Evolutionary conservation across 805 yeast genomes (phyloP).

Genomic region (Spathaspora hagerdaliae): DNA sequence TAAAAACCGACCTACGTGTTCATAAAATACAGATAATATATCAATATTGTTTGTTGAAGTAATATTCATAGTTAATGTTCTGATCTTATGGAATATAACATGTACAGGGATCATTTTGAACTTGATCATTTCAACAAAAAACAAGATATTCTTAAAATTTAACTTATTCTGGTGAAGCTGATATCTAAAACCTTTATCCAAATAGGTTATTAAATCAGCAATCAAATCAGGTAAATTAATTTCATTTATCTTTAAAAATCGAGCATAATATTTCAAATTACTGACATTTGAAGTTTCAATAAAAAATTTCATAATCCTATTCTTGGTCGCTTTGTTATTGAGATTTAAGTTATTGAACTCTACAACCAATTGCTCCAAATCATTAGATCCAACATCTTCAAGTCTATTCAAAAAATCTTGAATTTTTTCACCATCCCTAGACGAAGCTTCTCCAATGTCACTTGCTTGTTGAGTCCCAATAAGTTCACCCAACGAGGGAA

Average conservation of each 20-base stretch:
- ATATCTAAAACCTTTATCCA: conserved; percentile 59
- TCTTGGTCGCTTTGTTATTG: conserved; percentile 69
- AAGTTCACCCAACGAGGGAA: conserved; percentile 41
- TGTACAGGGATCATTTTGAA: conserved; percentile 71
- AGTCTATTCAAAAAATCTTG: conserved; percentile 40
- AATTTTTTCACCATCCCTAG: conserved; percentile 36
- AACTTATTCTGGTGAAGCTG: conserved; percentile 52
- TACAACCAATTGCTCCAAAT: conserved; percentile 44
- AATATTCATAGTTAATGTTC: conserved; percentile 51
- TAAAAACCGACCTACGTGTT: conserved; percentile 66
- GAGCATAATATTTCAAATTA: conserved; percentile 48
- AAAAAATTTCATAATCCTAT: conserved; percentile 55
- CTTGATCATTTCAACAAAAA: conserved; percentile 72
- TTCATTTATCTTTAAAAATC: conserved; percentile 65
- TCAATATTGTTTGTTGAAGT: conserved; percentile 61
- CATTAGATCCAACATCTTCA: conserved; percentile 44
- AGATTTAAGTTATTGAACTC: conserved; percentile 49
- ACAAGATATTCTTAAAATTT: conserved; percentile 54
- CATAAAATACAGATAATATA: conserved; percentile 65
- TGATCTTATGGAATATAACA: conserved; percentile 67
- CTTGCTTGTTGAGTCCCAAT: conserved; percentile 4
- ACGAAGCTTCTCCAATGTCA: conserved; percentile 5
- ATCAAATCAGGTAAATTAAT: conserved; percentile 46
- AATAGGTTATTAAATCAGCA: conserved; percentile 46
- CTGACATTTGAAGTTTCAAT: conserved; percentile 44